Base-by-base conservation (phyloP, 164 flowering plant genomes). In the Kingdonia uniflora region DNA sequence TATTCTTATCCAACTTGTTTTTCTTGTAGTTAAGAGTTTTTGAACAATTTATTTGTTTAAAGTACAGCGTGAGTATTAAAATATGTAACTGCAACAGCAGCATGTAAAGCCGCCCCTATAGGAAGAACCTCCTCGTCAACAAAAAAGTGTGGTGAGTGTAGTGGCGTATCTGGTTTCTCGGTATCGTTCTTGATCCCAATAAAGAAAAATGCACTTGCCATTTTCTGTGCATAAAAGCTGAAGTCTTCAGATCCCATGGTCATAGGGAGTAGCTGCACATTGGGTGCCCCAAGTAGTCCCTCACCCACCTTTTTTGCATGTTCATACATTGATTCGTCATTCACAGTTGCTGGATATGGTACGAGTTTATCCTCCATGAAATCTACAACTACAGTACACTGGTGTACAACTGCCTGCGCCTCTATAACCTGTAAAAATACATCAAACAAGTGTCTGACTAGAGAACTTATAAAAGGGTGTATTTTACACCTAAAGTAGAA, bases 61-160 rank as follows among this genome's bases (percentile, higher is more conserved):
- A 54, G 35, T 21, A 38, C 40, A 29, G 35, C 35, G 23, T 56
- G 64, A 14, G 7, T 65, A 1, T 80, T 70, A 69, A 82, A 60
- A 70, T 79, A 87, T 49, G 80, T 58, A 2, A 76, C 52, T 0
- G 97, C 92, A 14, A 85, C 76, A 1, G 82, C 76, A 53, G 87
- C 95, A 75, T 83, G 79, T 5, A 80, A 57, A 56, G 95, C 84
- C 43, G 94, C 82, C 23, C 95, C 95, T 2, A 83, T 61, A 14
- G 87, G 85, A 40, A 85, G 87, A 61, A 59, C 87, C 2, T 74
- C 79, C 53, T 89, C 90, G 51, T 80, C 84, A 0, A 84, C 42
- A 16, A 67, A 24, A 19, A 85, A 77, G 69, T 69, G 37, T 0
- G 87, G 84, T 5, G 85, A 72, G 58, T 88, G 92, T 62, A 77